Conservation (phyloP, 331 rosid genomes). For the Pyrus hybrid region DNA sequence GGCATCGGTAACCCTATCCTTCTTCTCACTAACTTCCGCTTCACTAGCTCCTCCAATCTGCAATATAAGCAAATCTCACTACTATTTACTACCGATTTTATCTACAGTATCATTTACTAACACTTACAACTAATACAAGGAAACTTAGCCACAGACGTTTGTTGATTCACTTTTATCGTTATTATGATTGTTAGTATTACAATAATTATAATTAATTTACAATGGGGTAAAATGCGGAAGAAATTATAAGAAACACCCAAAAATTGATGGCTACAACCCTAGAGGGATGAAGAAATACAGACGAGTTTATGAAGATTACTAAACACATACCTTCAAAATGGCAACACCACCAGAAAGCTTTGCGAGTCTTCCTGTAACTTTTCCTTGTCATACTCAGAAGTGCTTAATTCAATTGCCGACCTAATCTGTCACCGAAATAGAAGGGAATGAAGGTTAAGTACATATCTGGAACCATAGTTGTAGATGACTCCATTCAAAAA, state of each 20-base stretch:
- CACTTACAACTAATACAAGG: too few relatives aligned
- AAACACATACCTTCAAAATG: constrained; percentile 54
- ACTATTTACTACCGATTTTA: not conserved
- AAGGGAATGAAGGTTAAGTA: not conserved
- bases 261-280: too few relatives aligned
- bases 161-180: too few relatives aligned
- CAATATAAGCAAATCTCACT: not conserved
- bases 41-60: constrained; percentile 99
- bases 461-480: not conserved
- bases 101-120: not conserved
- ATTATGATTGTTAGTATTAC: too few relatives aligned
- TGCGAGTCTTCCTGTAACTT: constrained; percentile 86
- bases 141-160: too few relatives aligned
- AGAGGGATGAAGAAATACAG: not conserved
- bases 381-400: constrained; percentile 93
- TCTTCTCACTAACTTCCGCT: constrained; percentile 89
- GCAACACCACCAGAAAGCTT: constrained; percentile 98
- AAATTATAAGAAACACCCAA: too few relatives aligned
- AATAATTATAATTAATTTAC: too few relatives aligned
- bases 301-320: not conserved
- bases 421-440: constrained; percentile 45
- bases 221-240: too few relatives aligned
- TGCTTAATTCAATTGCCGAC: constrained; percentile 66
- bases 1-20: constrained; percentile 95
- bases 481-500: not conserved